A percentile compares a stretch with the other conserved stretches of the same genome.
phyloP scores from a whole-genome alignment of 768 basidiomycete species.

The Austroboletus eburneus region DNA sequence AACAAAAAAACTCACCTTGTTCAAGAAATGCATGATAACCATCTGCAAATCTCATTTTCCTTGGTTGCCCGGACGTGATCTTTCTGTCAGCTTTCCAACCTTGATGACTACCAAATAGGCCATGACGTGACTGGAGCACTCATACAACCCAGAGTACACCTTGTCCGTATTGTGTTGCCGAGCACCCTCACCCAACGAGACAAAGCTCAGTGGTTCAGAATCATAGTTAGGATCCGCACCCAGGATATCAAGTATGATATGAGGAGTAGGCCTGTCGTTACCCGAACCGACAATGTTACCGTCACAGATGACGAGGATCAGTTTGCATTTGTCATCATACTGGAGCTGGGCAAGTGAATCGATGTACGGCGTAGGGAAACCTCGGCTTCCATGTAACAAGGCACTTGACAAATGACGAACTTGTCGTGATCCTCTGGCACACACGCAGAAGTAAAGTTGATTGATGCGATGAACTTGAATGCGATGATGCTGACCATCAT shows the following conservation, averaged over 20 bases:
- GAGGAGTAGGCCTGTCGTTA: too few relatives aligned
- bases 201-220: too few relatives aligned
- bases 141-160: too few relatives aligned
- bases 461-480: slow-evolving; percentile 92
- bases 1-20: too few relatives aligned
- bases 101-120: slow-evolving; percentile 94
- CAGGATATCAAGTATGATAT: too few relatives aligned
- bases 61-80: slow-evolving; percentile 88
- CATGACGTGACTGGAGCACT: too few relatives aligned
- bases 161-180: too few relatives aligned
- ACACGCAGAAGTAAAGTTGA: slow-evolving; percentile 74
- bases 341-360: slow-evolving; percentile 79
- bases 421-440: slow-evolving; percentile 96
- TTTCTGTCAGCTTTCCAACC: slow-evolving; percentile 91
- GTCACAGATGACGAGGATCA: slow-evolving; percentile 91
- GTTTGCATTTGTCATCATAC: slow-evolving; percentile 94
- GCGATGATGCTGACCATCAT: slow-evolving; percentile 94
- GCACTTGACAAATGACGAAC: slow-evolving; percentile 88
- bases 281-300: slow-evolving; percentile 82
- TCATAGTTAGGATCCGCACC: too few relatives aligned
- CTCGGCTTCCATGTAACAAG: slow-evolving; percentile 95
- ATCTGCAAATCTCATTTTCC: slow-evolving; percentile 96
- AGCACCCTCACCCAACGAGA: too few relatives aligned
- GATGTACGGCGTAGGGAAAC: slow-evolving; percentile 85
- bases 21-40: slow-evolving; percentile 84